phyloP scores from a whole-genome alignment of 2,329 filamentous ascomycete species.

The Aspergillus costaricaensis region DNA sequence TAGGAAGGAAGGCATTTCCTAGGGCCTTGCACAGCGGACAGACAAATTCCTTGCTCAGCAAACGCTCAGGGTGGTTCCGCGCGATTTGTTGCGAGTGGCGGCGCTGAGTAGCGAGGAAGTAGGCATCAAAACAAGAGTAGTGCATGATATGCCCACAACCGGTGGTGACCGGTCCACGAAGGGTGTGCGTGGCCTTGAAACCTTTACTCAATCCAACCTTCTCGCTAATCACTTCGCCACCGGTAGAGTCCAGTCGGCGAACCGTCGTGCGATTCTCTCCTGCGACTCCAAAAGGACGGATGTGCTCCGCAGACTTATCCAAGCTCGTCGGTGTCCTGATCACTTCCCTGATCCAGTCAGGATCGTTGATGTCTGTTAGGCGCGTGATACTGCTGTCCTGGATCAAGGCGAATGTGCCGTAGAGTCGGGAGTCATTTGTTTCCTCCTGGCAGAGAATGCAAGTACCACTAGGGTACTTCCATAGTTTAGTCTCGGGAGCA shows the following conservation, averaged over 20 bases:
- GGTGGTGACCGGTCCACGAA: conserved; percentile 77
- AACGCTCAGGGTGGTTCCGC: conserved; percentile 84
- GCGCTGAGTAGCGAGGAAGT: conserved; percentile 78
- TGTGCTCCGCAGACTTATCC: conserved; percentile 77
- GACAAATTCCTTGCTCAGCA: conserved; percentile 82
- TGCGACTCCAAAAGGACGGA: conserved; percentile 88
- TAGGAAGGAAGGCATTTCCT: conserved; percentile 90
- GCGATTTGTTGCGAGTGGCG: conserved; percentile 92
- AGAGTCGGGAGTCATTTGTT: conserved; percentile 82
- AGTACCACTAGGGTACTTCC: conserved; percentile 89
- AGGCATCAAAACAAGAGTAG: conserved; percentile 90
- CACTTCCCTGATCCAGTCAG: conserved; percentile 82
- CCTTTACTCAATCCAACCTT: conserved; percentile 85
- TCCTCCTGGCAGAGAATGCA: conserved; percentile 98
- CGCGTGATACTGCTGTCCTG: conserved; percentile 83
- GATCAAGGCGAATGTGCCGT: conserved; percentile 89
- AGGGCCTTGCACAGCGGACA: conserved; percentile 96
- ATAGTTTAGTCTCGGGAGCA: conserved; percentile 68
- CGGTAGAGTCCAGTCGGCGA: conserved; percentile 72
- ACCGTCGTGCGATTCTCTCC: conserved; percentile 80
- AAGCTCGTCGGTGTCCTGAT: conserved; percentile 75
- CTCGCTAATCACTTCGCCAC: conserved; percentile 70
- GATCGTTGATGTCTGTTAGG: conserved; percentile 79
- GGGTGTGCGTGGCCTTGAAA: conserved; percentile 69
- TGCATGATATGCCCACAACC: conserved; percentile 99